phyloP scores from a whole-genome alignment of 352 stramenopile genomes.

The Pilasporangium apinafurcum region DNA sequence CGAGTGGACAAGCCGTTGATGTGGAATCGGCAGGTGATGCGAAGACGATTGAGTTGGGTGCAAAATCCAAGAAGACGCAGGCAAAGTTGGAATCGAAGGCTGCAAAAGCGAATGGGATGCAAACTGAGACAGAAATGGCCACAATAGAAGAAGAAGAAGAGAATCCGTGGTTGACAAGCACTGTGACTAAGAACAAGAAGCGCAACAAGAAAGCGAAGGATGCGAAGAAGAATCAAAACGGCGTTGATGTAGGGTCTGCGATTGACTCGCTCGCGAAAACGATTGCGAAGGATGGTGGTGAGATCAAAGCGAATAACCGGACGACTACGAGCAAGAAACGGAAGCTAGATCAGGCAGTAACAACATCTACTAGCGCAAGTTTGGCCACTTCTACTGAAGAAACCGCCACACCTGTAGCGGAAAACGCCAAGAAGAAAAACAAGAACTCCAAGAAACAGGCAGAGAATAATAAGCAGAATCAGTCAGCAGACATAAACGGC shows the following conservation, averaged over 20 bases:
- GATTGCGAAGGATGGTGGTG: slow-evolving; percentile 16
- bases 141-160: slow-evolving; percentile 26
- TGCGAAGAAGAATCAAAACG: slow-evolving; percentile 19
- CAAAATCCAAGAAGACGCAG: slow-evolving; percentile 8
- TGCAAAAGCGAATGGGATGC: too few species aligned
- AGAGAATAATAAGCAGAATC: slow-evolving; percentile 5
- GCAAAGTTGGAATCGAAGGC: slow-evolving; percentile 9
- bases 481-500: slow-evolving; percentile 7
- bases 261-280: slow-evolving; percentile 61
- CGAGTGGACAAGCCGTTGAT: background rate
- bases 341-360: slow-evolving; percentile 29
- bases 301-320: slow-evolving; percentile 8
- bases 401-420: slow-evolving; percentile 14
- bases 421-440: slow-evolving; percentile 28
- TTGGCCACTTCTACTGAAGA: slow-evolving; percentile 14
- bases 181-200: slow-evolving; percentile 52
- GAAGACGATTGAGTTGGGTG: slow-evolving; percentile 27
- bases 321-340: slow-evolving; percentile 30
- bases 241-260: slow-evolving; percentile 34
- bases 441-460: slow-evolving; percentile 25
- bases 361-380: slow-evolving; percentile 25
- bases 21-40: slow-evolving; percentile 12
- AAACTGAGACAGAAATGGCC: too few species aligned
- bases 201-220: slow-evolving; percentile 52
- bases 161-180: slow-evolving; percentile 61